Conservation (phyloP, 257 asterid genomes). For the Nicotiana tomentosiformis region DNA sequence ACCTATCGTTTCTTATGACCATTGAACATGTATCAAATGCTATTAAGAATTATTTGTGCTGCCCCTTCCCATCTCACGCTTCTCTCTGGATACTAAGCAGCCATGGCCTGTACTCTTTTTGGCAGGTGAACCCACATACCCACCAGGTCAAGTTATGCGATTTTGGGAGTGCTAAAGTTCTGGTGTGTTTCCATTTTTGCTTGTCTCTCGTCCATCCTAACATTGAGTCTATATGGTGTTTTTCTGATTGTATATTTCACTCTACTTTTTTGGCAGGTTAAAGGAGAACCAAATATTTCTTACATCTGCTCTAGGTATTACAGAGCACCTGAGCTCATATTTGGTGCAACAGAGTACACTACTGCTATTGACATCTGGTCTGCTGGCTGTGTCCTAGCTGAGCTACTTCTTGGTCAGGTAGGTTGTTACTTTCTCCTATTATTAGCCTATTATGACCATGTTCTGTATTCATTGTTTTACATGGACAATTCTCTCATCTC, state of each 20-base stretch:
- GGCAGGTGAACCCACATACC: conserved; percentile 63
- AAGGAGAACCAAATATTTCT: conserved; percentile 54
- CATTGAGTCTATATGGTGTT: background rate
- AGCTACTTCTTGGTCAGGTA: conserved; percentile 52
- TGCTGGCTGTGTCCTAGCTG: conserved; percentile 55
- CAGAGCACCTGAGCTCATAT: conserved; percentile 57
- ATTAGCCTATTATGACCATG: background rate
- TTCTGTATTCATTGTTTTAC: background rate
- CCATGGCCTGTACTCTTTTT: conserved; percentile 4
- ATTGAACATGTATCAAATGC: background rate
- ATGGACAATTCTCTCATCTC: background rate
- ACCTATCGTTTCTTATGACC: background rate
- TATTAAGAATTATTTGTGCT: background rate
- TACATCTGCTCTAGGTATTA: conserved; percentile 58
- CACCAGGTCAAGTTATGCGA: conserved; percentile 57
- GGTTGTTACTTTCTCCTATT: background rate
- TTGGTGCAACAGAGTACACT: conserved; percentile 53
- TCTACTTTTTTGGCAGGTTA: conserved; percentile 27
- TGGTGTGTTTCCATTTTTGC: conserved; percentile 26
- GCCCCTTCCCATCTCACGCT: background rate
- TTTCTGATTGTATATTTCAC: conserved; percentile 1
- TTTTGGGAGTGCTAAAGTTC: conserved; percentile 51
- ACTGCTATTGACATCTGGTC: conserved; percentile 54
- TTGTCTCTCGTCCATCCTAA: background rate
- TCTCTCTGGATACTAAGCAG: background rate